A percentile compares a stretch with the other conserved stretches of the same genome.
Evolutionary conservation across 345 rosid genomes (phyloP).

Genomic region (Heritiera littoralis): DNA sequence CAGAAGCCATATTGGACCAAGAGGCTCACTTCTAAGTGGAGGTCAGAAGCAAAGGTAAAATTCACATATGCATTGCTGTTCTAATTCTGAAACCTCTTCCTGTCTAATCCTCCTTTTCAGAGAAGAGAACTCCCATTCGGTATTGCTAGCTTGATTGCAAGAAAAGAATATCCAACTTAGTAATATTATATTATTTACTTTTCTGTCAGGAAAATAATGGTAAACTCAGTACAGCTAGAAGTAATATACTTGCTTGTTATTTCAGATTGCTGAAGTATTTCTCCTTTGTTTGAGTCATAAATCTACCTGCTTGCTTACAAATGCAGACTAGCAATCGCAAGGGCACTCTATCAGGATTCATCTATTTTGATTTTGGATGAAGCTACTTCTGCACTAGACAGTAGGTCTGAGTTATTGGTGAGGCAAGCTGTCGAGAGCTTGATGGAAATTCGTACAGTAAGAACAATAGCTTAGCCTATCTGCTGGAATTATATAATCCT

Average conservation of each 20-base stretch:
- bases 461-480: slow-evolving; percentile 12
- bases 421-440: slow-evolving; percentile 81
- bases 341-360: slow-evolving; percentile 84
- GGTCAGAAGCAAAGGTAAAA: slow-evolving; percentile 93
- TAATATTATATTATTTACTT: background rate
- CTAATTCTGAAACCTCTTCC: background rate
- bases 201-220: background rate
- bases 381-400: slow-evolving; percentile 96
- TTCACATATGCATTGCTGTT: background rate
- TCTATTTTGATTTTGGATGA: slow-evolving; percentile 89
- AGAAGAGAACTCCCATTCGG: background rate
- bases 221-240: background rate
- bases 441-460: slow-evolving; percentile 83
- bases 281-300: background rate
- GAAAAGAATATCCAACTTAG: too few species aligned
- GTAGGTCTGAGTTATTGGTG: slow-evolving; percentile 81
- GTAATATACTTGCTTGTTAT: background rate
- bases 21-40: slow-evolving; percentile 90
- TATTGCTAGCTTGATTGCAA: background rate
- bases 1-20: slow-evolving; percentile 70
- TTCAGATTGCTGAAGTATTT: slow-evolving; percentile 1
- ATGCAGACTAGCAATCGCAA: slow-evolving; percentile 86
- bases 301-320: slow-evolving; percentile 13
- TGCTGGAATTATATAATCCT: background rate
- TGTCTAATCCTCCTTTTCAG: background rate